phyloP scores from a whole-genome alignment of 2,329 filamentous ascomycete species.

The Elsinoe necatrix region DNA sequence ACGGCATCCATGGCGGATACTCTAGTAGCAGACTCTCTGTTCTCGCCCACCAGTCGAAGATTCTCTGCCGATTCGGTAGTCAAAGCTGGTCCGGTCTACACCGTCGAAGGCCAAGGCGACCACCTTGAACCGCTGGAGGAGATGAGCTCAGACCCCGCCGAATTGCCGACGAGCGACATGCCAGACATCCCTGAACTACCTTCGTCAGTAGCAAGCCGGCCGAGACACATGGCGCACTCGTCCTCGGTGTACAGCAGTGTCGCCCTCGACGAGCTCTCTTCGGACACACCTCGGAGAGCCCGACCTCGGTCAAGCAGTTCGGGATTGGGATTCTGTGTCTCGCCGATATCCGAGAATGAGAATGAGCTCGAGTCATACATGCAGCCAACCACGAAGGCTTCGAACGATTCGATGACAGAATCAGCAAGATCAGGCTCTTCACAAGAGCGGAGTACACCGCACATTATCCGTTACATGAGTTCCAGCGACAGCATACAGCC shows the following conservation, averaged over 20 bases:
- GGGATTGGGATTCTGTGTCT: slow-evolving; percentile 9
- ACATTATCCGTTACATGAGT: slow-evolving; percentile 18
- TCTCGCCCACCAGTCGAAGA: slow-evolving; percentile 17
- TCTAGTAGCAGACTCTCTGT: slow-evolving; percentile 15
- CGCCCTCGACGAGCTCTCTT: not conserved
- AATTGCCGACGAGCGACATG: slow-evolving; percentile 2
- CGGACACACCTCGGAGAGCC: not conserved
- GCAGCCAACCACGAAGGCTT: not conserved
- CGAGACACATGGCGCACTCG: slow-evolving; percentile 12
- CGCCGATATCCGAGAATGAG: slow-evolving; percentile 9
- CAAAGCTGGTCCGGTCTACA: slow-evolving; percentile 5
- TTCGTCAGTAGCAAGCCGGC: slow-evolving; percentile 6
- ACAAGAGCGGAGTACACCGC: slow-evolving; percentile 14
- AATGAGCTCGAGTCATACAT: not conserved
- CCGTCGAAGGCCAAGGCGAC: slow-evolving; percentile 11
- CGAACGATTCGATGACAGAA: slow-evolving; percentile 13
- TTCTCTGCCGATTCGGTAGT: slow-evolving; percentile 15
- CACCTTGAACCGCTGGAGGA: slow-evolving; percentile 16
- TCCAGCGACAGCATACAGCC: slow-evolving; percentile 16
- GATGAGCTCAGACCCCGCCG: slow-evolving; percentile 10
- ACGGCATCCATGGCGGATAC: slow-evolving; percentile 17
- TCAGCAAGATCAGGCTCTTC: slow-evolving; percentile 16
- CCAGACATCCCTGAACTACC: slow-evolving; percentile 13
- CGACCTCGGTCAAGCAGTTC: slow-evolving; percentile 12
- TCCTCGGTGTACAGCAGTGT: slow-evolving; percentile 12